Evolutionary conservation across 306 rosid genomes (phyloP), one percentile per base, ranked within the genome.

Genomic region (Ormosia emarginata): DNA sequence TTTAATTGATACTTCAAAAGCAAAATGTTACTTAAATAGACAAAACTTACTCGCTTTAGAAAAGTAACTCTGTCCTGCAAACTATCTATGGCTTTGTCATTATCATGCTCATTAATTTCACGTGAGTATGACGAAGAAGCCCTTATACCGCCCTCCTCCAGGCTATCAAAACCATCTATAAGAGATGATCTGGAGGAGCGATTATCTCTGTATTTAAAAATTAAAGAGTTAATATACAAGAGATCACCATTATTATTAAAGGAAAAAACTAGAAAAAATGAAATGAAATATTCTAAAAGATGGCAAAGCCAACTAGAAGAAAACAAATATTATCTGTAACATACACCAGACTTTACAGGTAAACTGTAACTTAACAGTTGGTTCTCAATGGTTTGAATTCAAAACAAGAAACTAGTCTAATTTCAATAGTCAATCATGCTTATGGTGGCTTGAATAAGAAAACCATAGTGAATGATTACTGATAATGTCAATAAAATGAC

Each of bases 141-240:
- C 83, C 87, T 80, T 74, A 95, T 81, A 81, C 99, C 91, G 77
- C 99, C 99, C 83, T 95, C 98, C 89, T 93, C 99, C 17, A 95
- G 87, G 81, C 91, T 88, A 88, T 93, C 97, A 63, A 78, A 32
- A 32, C 88, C 85, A 79, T 89, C 92, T 40, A 93, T 61, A 58
- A 90, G 93, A 79, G 98, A 86, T 36, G 94, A 53, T 75, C 76
- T 93, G n/a, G 96, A 88, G 15, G 90, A 79, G 75, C 94, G 97
- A 67, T 52, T 88, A 58, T 95, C 98, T 88, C 98, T 95, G 88
- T 59, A 79, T 62, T 73, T n/a, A 58, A 32, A 82, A 75, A 79
- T 70, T 32, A 50, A 85, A 79, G 66, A 85, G 69, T 59, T 73
- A n/a, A 63, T 8, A 34, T 8, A 70, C 63, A 81, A 77, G 43